Evolutionary conservation across 352 stramenopile species (phyloP), one percentile per base, ranked within the genome.

Genomic region (Phytophthora agathidicida): DNA sequence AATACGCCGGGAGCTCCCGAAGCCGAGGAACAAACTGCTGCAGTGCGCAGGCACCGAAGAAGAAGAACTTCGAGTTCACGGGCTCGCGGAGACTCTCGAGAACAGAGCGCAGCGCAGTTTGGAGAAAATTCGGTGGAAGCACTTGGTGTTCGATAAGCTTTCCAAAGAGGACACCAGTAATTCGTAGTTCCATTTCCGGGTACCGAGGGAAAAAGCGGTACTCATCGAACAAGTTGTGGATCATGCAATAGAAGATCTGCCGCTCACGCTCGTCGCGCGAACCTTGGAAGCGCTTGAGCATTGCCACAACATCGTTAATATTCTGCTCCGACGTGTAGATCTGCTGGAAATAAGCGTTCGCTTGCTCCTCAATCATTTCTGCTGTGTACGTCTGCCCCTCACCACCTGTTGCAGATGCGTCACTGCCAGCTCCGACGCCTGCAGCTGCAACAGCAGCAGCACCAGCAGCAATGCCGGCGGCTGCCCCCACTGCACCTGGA

Each of bases 241-340:
- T 98, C 96, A 99, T 99, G 68, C 96, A 99, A 36, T 97, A 97
- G 72, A 99, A 99, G 61, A 99, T 98, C 71, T 99, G 96, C 46
- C 98, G 97, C 64, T 99, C 97, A 39, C 94, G 89, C 26, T 91
- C 85, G 56, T 99, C 96, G 7, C 90, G 89, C 11, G 94, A 99
- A 19, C 81, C 86, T 79, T 99, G 98, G 83, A 99, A 99, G n/a
- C 88, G 87, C 73, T 99, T 98, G 27, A 99, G 83, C 94, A 99
- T 99, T 57, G 97, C 93, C 24, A 99, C 96, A 9, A 99, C 94
- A 58, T 98, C 96, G 24, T 96, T 97, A 60, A 99, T 98, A 59
- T 97, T 98, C 71, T 99, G 94, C 71, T 99, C 96, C 7, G 89
- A 97, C 11, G 93, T 98, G 78, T 99, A 99, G 52, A 99, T 99